Evolutionary conservation across 495 filamentous ascomycete species (phyloP).

Genomic region (Aspergillus homomorphus): DNA sequence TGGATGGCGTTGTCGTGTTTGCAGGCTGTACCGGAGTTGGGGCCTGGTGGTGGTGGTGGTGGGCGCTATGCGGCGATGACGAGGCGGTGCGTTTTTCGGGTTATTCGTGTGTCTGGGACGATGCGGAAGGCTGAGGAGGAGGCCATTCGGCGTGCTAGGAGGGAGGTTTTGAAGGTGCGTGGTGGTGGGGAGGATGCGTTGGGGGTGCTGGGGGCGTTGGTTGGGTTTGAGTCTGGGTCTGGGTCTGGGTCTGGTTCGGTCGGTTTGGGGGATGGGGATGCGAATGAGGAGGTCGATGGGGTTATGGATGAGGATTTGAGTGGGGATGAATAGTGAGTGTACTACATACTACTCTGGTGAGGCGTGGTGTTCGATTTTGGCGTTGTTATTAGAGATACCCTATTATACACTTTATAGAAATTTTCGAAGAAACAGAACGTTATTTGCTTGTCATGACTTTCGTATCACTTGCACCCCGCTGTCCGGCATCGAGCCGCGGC

Average conservation of each 20-base stretch:
- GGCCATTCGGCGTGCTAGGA: constrained; percentile 70
- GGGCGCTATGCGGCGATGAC: constrained; percentile 34
- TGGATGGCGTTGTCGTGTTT: constrained; percentile 88
- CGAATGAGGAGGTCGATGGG: constrained; percentile 19
- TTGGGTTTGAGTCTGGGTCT: constrained; percentile 21
- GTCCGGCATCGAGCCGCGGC: constrained; percentile 32
- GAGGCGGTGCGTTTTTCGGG: constrained; percentile 69
- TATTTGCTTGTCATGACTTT: constrained; percentile 37
- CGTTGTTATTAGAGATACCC: constrained; percentile 36
- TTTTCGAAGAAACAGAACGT: constrained; percentile 1
- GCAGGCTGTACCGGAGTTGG: constrained; percentile 59
- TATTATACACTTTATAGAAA: constrained; percentile 30
- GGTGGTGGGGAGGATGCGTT: constrained; percentile 48
- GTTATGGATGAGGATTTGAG: constrained; percentile 50
- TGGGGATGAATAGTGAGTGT: constrained; percentile 31
- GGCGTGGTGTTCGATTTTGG: constrained; percentile 9
- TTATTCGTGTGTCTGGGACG: constrained; percentile 90
- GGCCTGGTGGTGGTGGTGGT: background rate
- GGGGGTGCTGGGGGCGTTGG: constrained; percentile 40
- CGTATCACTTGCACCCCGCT: constrained; percentile 48
- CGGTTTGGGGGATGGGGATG: constrained; percentile 4
- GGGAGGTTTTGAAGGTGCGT: constrained; percentile 56
- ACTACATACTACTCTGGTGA: background rate
- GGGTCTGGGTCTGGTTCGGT: constrained; percentile 9
- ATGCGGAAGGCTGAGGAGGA: constrained; percentile 91